Percentiles rank a stretch among this genome's conserved stretches.
These are phyloP conservation scores for Arthrobotrys pseudoclavata DNA, from an alignment of 2,329 filamentous ascomycete species.

Conservation along the genomic window DNA sequence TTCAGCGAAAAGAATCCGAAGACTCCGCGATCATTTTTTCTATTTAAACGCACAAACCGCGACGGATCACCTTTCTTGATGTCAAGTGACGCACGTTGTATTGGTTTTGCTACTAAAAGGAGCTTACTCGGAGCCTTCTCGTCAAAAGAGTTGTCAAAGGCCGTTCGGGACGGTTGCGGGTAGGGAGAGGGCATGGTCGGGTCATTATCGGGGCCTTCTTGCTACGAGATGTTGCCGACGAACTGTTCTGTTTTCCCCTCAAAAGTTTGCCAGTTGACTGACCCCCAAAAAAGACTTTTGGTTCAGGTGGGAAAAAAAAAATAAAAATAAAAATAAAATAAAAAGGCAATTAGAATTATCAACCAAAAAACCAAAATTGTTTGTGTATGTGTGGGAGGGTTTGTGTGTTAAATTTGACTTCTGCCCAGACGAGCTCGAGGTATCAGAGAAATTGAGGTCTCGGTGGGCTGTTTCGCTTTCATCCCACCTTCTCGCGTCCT, in stretches of 20 bases:
- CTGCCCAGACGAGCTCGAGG: constrained; percentile 18
- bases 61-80: constrained; percentile 10
- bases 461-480: constrained; percentile 27
- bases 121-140: constrained; percentile 59
- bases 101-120: constrained; percentile 46
- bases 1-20: constrained; percentile 50
- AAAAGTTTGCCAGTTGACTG: background rate
- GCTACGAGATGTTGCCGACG: constrained; percentile 54
- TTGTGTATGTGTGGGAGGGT: constrained; percentile 1
- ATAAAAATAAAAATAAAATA: background rate
- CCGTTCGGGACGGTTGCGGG: constrained; percentile 16
- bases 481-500: constrained; percentile 24
- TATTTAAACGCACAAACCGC: background rate
- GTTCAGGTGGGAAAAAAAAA: no score
- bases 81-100: constrained; percentile 32
- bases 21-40: constrained; percentile 9
- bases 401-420: constrained; percentile 43
- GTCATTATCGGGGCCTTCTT: constrained; percentile 57
- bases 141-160: constrained; percentile 19
- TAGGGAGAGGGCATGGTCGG: constrained; percentile 24
- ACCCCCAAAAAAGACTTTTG: constrained; percentile 10
- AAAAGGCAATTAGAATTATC: constrained; percentile 21
- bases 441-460: constrained; percentile 35
- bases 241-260: background rate
- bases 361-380: background rate